Base-by-base conservation (phyloP, 441 rosid species). In the Croton setiger region DNA sequence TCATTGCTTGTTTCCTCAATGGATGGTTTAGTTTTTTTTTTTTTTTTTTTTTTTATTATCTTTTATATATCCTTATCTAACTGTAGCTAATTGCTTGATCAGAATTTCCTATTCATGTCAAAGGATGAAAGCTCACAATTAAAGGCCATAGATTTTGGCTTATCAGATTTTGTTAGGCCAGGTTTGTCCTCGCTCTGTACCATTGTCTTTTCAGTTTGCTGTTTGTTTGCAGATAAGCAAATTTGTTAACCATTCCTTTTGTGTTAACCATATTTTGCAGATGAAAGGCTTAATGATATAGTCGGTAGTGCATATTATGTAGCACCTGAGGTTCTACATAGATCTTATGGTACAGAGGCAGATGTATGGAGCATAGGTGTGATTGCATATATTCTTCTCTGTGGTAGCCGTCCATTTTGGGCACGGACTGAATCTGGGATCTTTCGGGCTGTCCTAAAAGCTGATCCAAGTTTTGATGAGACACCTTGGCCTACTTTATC, bases 351-450 rank as follows among this genome's bases (percentile, higher is more conserved):
- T 71, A 89, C 97, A 59, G 96, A 92, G 81, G 98, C 97, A 36
- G 99, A 95, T 80, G 89, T 95, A 54, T 90, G 98, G 99, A 95
- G 99, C 69, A 75, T 92, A 48, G 99, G 99, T n/a, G 99, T 95
- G 71, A 95, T 95, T 68, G 90, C 96, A n/a, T 95, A 92, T 69
- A 95, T 95, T 77, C 83, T 94, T 55, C 79, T 94, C 56, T 92
- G 99, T 36, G 98, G 99, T 49, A 90, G 99, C 75, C 87, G 99
- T 27, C 99, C 99, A 75, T 95, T 95, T 76, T 95, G 98, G 97
- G 97, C 98, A 21, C 87, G 97, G 69, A 90, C 98, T 1, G 99
- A 95, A 74, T 95, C 98, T 64, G 99, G 99, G 68, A 95, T 95
- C 76, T 95, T 95, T 64, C 87, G 93, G 3, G 76, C 97, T 58